These are phyloP conservation scores for Dactylellina parvicollis DNA, from an alignment of 2,329 filamentous ascomycete species.

Conservation along the genomic window DNA sequence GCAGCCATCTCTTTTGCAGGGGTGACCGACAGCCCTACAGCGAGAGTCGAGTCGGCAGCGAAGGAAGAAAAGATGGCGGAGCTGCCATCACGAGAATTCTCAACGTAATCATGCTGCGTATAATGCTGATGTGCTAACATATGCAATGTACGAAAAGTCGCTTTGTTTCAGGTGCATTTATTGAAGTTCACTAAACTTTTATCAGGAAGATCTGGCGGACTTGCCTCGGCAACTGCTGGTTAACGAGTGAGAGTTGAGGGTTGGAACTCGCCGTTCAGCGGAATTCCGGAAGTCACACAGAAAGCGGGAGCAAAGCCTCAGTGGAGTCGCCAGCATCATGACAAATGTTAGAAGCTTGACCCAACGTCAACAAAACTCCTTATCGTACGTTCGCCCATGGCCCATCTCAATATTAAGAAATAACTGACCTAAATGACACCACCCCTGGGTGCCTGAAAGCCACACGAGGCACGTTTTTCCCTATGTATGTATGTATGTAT, in stretches of 20 bases:
- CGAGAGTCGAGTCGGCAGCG: conserved; percentile 4
- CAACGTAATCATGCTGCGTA: conserved; percentile 10
- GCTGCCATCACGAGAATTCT: conserved; percentile 18
- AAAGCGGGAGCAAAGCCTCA: conserved; percentile 52
- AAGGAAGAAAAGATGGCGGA: conserved; percentile 35
- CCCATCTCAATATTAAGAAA: neutral
- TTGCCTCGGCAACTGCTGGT: neutral
- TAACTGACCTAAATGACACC: neutral
- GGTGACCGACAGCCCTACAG: conserved; percentile 32
- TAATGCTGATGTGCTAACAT: conserved; percentile 15
- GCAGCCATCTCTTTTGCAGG: neutral
- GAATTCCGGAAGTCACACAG: conserved; percentile 28
- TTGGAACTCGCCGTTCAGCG: conserved; percentile 48
- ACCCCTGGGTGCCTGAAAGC: conserved; percentile 46
- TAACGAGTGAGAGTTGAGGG: neutral
- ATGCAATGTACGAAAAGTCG: conserved; percentile 36
- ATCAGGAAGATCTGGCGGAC: conserved; percentile 30
- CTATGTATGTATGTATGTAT: neutral
- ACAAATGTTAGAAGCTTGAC: conserved; percentile 39
- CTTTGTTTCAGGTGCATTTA: conserved; percentile 47
- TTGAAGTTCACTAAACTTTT: conserved; percentile 22
- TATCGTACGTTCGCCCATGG: conserved; percentile 18
- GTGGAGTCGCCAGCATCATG: conserved; percentile 32
- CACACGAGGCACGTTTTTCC: conserved; percentile 20
- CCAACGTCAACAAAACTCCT: conserved; percentile 15